These are phyloP conservation scores for Candida golubevii DNA, from an alignment of 805 yeast genomes.

Conservation along the genomic window DNA sequence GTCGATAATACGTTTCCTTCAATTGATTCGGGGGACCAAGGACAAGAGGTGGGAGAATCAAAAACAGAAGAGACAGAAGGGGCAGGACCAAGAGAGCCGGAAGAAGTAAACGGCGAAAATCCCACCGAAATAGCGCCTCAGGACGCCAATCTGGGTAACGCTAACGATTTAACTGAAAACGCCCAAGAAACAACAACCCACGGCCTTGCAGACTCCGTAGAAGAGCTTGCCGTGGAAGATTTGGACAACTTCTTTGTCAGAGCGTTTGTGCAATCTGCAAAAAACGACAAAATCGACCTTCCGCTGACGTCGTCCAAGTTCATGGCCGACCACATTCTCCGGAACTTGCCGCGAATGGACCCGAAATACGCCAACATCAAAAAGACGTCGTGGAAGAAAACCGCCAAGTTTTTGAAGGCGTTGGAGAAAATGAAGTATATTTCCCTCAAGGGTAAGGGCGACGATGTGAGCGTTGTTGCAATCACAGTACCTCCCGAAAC, in stretches of 20 bases:
- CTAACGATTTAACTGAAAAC: neutral
- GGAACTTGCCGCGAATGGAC: constrained; percentile 70
- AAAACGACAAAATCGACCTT: constrained; percentile 48
- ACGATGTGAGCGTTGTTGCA: constrained; percentile 54
- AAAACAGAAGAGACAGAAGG: neutral
- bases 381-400: constrained; percentile 85
- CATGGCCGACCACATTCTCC: constrained; percentile 63
- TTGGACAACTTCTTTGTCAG: constrained; percentile 71
- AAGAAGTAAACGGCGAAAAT: neutral
- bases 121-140: neutral
- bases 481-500: constrained; percentile 21
- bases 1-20: constrained; percentile 2
- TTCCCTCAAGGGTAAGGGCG: constrained; percentile 78
- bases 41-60: neutral
- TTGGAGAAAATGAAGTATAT: constrained; percentile 76
- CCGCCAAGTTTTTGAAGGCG: constrained; percentile 76
- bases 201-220: constrained; percentile 31
- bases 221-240: constrained; percentile 52
- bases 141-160: neutral
- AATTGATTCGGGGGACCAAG: constrained; percentile 1
- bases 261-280: constrained; percentile 66
- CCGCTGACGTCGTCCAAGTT: constrained; percentile 75
- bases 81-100: neutral
- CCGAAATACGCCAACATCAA: constrained; percentile 54
- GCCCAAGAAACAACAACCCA: neutral